phyloP scores from a whole-genome alignment of 148 eudicot genomes.

The Oxyria digyna region DNA sequence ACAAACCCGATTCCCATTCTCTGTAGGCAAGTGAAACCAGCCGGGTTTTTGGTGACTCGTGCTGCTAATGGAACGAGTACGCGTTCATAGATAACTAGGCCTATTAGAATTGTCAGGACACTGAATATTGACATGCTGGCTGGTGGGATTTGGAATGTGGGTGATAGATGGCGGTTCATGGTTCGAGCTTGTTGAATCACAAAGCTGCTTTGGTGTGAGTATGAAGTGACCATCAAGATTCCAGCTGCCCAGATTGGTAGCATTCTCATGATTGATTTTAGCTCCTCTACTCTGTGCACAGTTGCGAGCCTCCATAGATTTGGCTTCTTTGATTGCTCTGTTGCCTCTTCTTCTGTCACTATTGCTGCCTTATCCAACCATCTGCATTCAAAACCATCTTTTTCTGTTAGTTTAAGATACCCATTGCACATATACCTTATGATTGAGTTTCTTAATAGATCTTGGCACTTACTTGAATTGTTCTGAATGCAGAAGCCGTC shows the following conservation, averaged over 20 bases:
- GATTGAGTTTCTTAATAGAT: too few species aligned
- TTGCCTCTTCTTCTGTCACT: slow-evolving; percentile 24
- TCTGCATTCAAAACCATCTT: slow-evolving; percentile 15
- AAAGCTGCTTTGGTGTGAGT: slow-evolving; percentile 40
- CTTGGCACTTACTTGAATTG: slow-evolving; percentile 34
- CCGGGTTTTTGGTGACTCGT: slow-evolving; percentile 31
- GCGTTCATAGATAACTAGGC: slow-evolving; percentile 40
- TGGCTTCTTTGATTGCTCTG: slow-evolving; percentile 19
- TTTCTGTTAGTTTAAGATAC: background rate
- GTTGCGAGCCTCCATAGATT: slow-evolving; percentile 56
- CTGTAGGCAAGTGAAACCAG: slow-evolving; percentile 42
- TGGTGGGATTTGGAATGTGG: slow-evolving; percentile 47
- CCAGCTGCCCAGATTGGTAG: slow-evolving; percentile 51
- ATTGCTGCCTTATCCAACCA: slow-evolving; percentile 60
- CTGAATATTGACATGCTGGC: slow-evolving; percentile 39
- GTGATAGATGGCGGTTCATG: slow-evolving; percentile 44
- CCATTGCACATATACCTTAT: too few species aligned
- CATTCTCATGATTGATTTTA: slow-evolving; percentile 43
- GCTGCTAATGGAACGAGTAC: slow-evolving; percentile 38
- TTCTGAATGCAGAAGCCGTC: slow-evolving; percentile 41
- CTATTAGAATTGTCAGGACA: slow-evolving; percentile 19
- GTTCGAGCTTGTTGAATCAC: slow-evolving; percentile 41
- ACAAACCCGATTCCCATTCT: slow-evolving; percentile 46
- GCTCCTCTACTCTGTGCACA: slow-evolving; percentile 56
- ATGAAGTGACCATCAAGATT: slow-evolving; percentile 33